Conservation (phyloP, 495 filamentous ascomycete species). For the Pseudevernia furfuracea region DNA sequence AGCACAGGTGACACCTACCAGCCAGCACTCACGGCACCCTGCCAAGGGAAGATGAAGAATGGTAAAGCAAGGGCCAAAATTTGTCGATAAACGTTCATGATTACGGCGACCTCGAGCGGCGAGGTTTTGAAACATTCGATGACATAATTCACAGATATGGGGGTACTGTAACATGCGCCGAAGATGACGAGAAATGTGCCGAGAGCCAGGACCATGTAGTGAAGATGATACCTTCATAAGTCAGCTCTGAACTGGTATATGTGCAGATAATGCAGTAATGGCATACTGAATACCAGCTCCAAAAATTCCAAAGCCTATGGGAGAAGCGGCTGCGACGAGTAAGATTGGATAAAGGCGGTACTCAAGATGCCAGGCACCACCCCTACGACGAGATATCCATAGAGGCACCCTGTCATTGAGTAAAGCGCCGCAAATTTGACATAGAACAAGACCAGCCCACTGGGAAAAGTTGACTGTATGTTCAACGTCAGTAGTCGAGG, state of each 20-base stretch:
- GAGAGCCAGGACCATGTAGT: slow-evolving; percentile 33
- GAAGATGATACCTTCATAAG: not conserved
- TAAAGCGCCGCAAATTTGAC: slow-evolving; percentile 34
- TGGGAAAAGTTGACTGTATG: slow-evolving; percentile 31
- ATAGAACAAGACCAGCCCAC: slow-evolving; percentile 36
- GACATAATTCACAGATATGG: slow-evolving; percentile 38
- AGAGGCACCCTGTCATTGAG: slow-evolving; percentile 39
- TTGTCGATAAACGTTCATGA: slow-evolving; percentile 32
- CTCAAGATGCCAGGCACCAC: slow-evolving; percentile 40
- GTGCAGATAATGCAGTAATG: slow-evolving; percentile 25
- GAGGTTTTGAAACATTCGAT: slow-evolving; percentile 34
- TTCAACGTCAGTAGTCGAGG: not conserved
- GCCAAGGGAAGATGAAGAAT: slow-evolving; percentile 37
- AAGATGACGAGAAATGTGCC: slow-evolving; percentile 35
- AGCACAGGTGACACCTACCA: slow-evolving; percentile 25
- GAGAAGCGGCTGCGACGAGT: slow-evolving; percentile 30
- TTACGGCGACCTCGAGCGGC: slow-evolving; percentile 31
- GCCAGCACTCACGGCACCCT: slow-evolving; percentile 30
- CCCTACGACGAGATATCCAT: slow-evolving; percentile 29
- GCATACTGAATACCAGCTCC: slow-evolving; percentile 38
- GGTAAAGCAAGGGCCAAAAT: slow-evolving; percentile 32
- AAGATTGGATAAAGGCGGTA: slow-evolving; percentile 36
- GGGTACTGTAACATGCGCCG: slow-evolving; percentile 29
- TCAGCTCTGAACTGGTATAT: not conserved
- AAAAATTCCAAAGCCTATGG: slow-evolving; percentile 40